These are phyloP conservation scores for Claviceps sorghi DNA, from an alignment of 2,329 filamentous ascomycete genomes.

Conservation along the genomic window DNA sequence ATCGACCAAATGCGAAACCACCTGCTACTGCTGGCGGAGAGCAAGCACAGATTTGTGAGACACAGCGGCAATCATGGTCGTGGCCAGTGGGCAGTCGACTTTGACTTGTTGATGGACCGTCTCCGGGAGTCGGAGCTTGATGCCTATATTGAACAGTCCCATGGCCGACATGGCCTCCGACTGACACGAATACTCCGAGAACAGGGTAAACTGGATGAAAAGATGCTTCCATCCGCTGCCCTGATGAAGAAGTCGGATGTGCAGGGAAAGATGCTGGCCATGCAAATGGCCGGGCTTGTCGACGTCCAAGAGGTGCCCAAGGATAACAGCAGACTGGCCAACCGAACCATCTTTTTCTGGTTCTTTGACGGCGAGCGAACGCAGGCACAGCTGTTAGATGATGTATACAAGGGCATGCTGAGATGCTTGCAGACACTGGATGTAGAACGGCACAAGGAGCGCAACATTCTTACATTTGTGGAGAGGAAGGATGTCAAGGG, in stretches of 20 bases:
- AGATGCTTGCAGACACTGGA: slow-evolving; percentile 68
- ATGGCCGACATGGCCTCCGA: slow-evolving; percentile 62
- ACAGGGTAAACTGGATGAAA: slow-evolving; percentile 91
- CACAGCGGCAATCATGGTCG: slow-evolving; percentile 48
- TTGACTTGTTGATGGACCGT: slow-evolving; percentile 53
- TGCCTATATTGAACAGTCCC: slow-evolving; percentile 61
- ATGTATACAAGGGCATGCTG: slow-evolving; percentile 80
- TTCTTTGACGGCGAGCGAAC: slow-evolving; percentile 71
- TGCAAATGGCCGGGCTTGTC: slow-evolving; percentile 75
- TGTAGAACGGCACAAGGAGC: slow-evolving; percentile 57
- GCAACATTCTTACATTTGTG: slow-evolving; percentile 63
- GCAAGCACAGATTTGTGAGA: slow-evolving; percentile 52
- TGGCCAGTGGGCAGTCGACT: slow-evolving; percentile 74
- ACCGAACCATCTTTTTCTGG: slow-evolving; percentile 80
- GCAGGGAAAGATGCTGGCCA: slow-evolving; percentile 66
- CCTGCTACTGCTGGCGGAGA: slow-evolving; percentile 56
- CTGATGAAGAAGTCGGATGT: slow-evolving; percentile 78
- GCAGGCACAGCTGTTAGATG: slow-evolving; percentile 56
- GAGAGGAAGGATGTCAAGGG: slow-evolving; percentile 77
- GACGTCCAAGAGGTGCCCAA: slow-evolving; percentile 91
- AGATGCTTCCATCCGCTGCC: slow-evolving; percentile 64
- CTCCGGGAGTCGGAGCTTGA: slow-evolving; percentile 70
- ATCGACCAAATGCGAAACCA: slow-evolving; percentile 54
- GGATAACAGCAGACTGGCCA: slow-evolving; percentile 67
- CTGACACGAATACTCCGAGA: slow-evolving; percentile 73